Conservation (phyloP, 176 grass and related monocot species). For the Themeda triandra region DNA sequence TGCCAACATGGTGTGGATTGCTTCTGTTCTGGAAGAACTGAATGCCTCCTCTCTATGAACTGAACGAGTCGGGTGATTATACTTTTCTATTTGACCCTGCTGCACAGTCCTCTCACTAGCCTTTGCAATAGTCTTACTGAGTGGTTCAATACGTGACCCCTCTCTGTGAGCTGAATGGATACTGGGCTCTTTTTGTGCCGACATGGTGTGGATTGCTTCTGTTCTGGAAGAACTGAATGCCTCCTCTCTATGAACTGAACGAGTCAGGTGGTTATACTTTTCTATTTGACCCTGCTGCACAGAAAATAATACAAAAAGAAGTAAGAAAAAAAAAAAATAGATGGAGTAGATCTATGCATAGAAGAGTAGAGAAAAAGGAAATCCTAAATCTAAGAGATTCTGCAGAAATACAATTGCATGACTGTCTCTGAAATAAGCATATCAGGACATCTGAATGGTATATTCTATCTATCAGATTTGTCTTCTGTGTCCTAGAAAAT, state of each 20-base stretch:
- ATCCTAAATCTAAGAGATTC: not conserved
- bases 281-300: not conserved
- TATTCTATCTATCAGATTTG: not conserved
- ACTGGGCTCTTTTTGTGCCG: slow-evolving; percentile 3
- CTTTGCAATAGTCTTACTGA: not conserved
- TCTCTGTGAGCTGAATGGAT: slow-evolving; percentile 7
- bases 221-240: slow-evolving; percentile 15
- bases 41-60: slow-evolving; percentile 26
- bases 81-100: slow-evolving; percentile 19
- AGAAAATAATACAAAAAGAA: not conserved
- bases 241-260: slow-evolving; percentile 28
- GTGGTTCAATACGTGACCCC: not conserved
- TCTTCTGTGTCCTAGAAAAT: not conserved
- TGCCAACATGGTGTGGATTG: not conserved
- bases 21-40: slow-evolving; percentile 10
- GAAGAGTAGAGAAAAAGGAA: not conserved
- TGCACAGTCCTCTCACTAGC: not conserved
- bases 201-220: not conserved
- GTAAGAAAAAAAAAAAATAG: not conserved
- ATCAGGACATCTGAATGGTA: not conserved
- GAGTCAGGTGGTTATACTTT: slow-evolving; percentile 7
- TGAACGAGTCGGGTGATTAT: not conserved
- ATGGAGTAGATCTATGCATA: not conserved
- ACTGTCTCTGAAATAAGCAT: not conserved
- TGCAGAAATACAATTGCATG: not conserved